These are phyloP conservation scores for Pinus albicaulis DNA, from an alignment of 75 land plant genomes.

Conservation along the genomic window DNA sequence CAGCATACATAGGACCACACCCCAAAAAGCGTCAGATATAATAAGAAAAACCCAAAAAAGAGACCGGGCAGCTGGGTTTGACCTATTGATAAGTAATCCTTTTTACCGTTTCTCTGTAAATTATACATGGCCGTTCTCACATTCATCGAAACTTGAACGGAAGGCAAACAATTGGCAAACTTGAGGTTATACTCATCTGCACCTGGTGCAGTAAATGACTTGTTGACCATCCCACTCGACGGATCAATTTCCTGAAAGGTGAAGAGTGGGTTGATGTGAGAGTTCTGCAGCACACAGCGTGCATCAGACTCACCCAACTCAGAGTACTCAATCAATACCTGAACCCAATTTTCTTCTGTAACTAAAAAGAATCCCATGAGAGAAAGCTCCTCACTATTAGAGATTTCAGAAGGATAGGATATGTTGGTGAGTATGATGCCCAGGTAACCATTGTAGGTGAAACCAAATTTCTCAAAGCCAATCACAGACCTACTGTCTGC, in stretches of 20 bases:
- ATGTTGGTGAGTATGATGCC: neutral
- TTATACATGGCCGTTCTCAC: conserved; percentile 8
- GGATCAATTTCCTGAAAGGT: neutral
- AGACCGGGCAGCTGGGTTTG: neutral
- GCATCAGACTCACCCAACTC: neutral
- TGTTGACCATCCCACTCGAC: neutral
- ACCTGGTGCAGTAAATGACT: neutral
- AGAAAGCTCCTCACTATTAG: neutral
- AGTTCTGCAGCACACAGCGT: neutral
- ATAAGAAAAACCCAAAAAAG: neutral
- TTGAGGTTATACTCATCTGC: conserved; percentile 7
- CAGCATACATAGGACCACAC: conserved; percentile 24
- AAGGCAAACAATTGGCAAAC: conserved; percentile 10
- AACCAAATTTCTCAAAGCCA: conserved; percentile 7
- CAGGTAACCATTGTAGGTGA: neutral
- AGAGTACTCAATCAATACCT: neutral
- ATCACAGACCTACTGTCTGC: conserved; percentile 8
- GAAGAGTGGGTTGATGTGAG: neutral
- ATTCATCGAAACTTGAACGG: conserved; percentile 1
- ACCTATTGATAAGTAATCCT: neutral
- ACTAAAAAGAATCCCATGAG: conserved; percentile 8
- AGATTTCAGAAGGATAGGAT: neutral
- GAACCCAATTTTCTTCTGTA: conserved; percentile 10
- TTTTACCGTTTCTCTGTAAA: neutral
- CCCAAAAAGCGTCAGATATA: neutral